phyloP scores from a whole-genome alignment of 164 flowering plant species.

The Buxus sempervirens region DNA sequence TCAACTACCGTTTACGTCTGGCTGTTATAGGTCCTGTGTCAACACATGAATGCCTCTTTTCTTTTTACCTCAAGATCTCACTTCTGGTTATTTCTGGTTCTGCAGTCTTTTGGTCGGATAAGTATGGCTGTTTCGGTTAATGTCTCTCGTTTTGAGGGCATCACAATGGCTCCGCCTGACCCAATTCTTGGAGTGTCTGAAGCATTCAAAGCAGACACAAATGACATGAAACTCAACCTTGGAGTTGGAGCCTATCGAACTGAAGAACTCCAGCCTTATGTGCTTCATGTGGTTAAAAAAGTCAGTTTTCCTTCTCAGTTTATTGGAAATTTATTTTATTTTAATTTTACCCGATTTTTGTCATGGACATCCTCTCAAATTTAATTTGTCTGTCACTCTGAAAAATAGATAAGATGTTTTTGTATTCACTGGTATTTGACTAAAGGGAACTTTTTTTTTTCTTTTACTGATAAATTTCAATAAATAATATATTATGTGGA shows the following conservation, averaged over 20 bases:
- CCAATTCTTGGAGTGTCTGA: slow-evolving; percentile 98
- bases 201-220: slow-evolving; percentile 84
- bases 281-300: slow-evolving; percentile 92
- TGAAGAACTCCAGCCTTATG: slow-evolving; percentile 96
- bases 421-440: neutral
- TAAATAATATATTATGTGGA: slow-evolving; percentile 1
- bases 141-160: slow-evolving; percentile 77
- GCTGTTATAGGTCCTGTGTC: no score
- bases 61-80: neutral
- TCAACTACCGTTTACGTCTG: no score
- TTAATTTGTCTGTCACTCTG: neutral
- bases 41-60: no score
- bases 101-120: slow-evolving; percentile 56
- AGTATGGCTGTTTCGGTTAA: slow-evolving; percentile 60
- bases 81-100: slow-evolving; percentile 9
- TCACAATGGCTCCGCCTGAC: slow-evolving; percentile 97
- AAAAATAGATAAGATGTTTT: neutral
- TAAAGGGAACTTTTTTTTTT: neutral
- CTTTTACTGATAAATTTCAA: neutral
- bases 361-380: neutral
- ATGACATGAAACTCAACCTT: slow-evolving; percentile 79
- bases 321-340: no score
- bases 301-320: slow-evolving; percentile 23
- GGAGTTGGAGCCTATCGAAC: slow-evolving; percentile 99
- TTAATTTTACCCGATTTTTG: no score